Conservation (phyloP, 306 rosid genomes). For the Cicer judaicum region DNA sequence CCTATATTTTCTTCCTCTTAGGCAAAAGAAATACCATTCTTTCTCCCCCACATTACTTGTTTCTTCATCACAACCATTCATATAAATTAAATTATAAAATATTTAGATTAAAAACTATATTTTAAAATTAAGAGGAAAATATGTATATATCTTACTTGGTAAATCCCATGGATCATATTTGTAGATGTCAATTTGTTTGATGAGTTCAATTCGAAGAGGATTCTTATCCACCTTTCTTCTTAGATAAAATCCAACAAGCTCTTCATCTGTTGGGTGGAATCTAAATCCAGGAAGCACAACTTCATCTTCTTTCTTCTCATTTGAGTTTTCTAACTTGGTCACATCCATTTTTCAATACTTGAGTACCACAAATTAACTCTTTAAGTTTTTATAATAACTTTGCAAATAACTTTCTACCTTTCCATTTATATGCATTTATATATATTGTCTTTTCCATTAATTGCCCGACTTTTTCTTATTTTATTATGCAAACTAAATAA, state of each 20-base stretch:
- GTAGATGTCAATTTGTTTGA: conserved; percentile 91
- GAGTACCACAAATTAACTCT: conserved; percentile 7
- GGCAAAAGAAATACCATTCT: conserved; percentile 81
- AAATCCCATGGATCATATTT: conserved; percentile 98
- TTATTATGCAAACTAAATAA: background rate
- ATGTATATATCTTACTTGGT: conserved; percentile 67
- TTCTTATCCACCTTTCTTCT: conserved; percentile 72
- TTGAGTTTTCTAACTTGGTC: conserved; percentile 23
- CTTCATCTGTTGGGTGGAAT: conserved; percentile 94
- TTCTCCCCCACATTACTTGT: conserved; percentile 56
- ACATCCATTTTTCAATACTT: conserved; percentile 49
- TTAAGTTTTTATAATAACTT: conserved; percentile 41
- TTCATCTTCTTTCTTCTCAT: conserved; percentile 49
- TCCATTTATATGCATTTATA: background rate
- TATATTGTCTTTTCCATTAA: background rate
- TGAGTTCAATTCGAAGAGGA: conserved; percentile 68
- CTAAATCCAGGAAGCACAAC: conserved; percentile 85
- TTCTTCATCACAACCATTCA: conserved; percentile 43
- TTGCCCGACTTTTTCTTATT: conserved; percentile 11
- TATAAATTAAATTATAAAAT: background rate
- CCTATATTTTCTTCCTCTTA: conserved; percentile 81
- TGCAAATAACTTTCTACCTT: conserved; percentile 9
- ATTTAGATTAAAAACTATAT: conserved; percentile 21
- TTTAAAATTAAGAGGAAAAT: conserved; percentile 8
- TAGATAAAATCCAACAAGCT: conserved; percentile 88